These are phyloP conservation scores for Blastomyces gilchristii DNA, from an alignment of 2,329 filamentous ascomycete species.

Conservation along the genomic window DNA sequence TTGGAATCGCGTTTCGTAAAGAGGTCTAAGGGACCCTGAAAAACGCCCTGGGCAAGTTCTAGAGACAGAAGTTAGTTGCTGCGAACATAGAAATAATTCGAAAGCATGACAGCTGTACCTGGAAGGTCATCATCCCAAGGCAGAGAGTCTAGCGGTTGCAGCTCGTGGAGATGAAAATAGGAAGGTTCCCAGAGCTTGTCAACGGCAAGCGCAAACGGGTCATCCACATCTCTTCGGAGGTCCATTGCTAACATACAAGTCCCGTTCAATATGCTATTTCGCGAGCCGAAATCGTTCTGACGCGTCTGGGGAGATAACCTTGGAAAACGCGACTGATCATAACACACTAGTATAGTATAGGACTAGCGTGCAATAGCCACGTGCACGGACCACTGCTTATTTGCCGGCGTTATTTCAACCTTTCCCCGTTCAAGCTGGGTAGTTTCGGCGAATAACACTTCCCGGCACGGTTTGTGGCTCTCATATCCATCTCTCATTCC, in stretches of 20 bases:
- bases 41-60: constrained; percentile 22
- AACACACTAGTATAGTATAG: neutral
- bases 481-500: neutral
- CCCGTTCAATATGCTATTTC: neutral
- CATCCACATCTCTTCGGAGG: neutral
- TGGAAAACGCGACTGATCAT: neutral
- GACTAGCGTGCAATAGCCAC: neutral
- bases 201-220: constrained; percentile 1
- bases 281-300: neutral
- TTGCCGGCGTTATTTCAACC: constrained; percentile 2
- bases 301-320: neutral
- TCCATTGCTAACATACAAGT: neutral
- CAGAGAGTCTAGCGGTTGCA: constrained; percentile 29
- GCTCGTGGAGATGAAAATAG: constrained; percentile 27
- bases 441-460: neutral
- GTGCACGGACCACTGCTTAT: constrained; percentile 24
- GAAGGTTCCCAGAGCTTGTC: constrained; percentile 29
- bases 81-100: constrained; percentile 1
- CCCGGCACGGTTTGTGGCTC: neutral
- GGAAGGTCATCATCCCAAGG: constrained; percentile 28
- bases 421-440: neutral
- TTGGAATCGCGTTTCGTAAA: constrained; percentile 21
- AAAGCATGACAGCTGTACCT: constrained; percentile 19
- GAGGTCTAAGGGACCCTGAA: constrained; percentile 17
- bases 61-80: neutral